A percentile compares a stretch with the other conserved stretches of the same genome.
Evolutionary conservation across 306 rosid genomes (phyloP).

Genomic region (Vicia faba): DNA sequence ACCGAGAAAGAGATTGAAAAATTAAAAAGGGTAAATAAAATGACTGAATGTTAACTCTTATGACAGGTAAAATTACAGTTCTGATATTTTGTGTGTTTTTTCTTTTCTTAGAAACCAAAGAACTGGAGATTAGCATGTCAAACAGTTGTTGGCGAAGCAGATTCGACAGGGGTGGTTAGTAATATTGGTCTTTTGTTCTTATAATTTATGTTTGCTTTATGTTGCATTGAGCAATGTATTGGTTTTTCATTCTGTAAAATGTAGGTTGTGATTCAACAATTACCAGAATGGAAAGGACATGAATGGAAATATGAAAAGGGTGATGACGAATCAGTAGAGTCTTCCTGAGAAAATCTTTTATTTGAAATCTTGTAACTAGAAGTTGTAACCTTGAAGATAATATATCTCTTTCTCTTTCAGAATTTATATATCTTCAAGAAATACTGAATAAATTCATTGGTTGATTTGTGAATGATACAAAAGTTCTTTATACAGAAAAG

Average conservation of each 20-base stretch:
- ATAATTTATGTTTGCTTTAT: not conserved
- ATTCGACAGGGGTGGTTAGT: conserved; percentile 73
- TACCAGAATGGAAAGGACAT: conserved; percentile 94
- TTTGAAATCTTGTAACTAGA: conserved; percentile 3
- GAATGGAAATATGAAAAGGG: conserved; percentile 68
- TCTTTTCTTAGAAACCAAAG: conserved; percentile 87
- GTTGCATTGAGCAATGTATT: not conserved
- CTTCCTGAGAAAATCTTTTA: conserved; percentile 6
- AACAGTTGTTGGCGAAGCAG: conserved; percentile 71
- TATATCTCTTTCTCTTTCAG: not conserved
- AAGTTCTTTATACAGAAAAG: not conserved
- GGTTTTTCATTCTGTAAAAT: conserved; percentile 29
- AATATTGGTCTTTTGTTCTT: not conserved
- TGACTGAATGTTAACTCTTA: not conserved
- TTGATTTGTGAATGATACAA: not conserved
- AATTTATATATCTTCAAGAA: not conserved
- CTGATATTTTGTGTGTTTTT: not conserved
- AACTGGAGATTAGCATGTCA: conserved; percentile 99
- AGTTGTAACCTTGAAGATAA: not conserved
- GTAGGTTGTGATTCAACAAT: conserved; percentile 81
- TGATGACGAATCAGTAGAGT: conserved; percentile 42
- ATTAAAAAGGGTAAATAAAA: not conserved
- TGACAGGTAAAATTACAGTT: conserved; percentile 3
- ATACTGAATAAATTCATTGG: not conserved
- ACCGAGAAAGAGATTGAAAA: conserved; percentile 41